These are phyloP conservation scores for Metarhizium rileyi DNA, from an alignment of 2,329 filamentous ascomycete species.

Conservation along the genomic window DNA sequence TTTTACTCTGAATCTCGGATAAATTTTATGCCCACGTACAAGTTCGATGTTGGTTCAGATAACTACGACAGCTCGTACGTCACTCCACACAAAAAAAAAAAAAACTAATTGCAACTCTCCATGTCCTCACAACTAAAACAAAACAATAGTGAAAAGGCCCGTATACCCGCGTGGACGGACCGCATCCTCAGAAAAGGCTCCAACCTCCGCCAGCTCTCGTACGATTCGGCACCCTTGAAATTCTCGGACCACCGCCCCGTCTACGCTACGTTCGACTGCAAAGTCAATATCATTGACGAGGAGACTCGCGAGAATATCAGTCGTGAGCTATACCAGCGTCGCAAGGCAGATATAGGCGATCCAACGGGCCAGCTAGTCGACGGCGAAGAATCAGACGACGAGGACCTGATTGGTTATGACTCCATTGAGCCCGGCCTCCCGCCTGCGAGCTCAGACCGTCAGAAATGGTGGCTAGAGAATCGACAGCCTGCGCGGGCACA, in stretches of 20 bases:
- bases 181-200: conserved; percentile 79
- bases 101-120: too few species aligned
- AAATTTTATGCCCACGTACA: conserved; percentile 87
- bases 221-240: conserved; percentile 69
- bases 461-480: conserved; percentile 62
- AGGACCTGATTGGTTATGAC: conserved; percentile 73
- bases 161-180: conserved; percentile 96
- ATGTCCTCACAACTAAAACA: not conserved
- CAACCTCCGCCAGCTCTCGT: conserved; percentile 73
- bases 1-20: conserved; percentile 88
- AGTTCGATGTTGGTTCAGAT: conserved; percentile 83
- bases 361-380: conserved; percentile 44
- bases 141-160: conserved; percentile 65
- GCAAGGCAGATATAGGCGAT: conserved; percentile 56
- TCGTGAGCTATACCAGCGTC: conserved; percentile 62
- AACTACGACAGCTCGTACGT: conserved; percentile 82
- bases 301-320: conserved; percentile 61
- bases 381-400: conserved; percentile 56
- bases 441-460: conserved; percentile 56
- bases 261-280: conserved; percentile 79
- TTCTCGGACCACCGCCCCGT: conserved; percentile 98
- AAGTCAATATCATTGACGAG: conserved; percentile 73
- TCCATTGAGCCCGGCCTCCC: conserved; percentile 70
- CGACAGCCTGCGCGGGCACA: conserved; percentile 66
- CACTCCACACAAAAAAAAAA: not conserved